A percentile compares a stretch with the other conserved stretches of the same genome.
Evolutionary conservation across 1,284 basidiomycete genomes (phyloP).

Genomic region (Pseudozyma sp.): DNA sequence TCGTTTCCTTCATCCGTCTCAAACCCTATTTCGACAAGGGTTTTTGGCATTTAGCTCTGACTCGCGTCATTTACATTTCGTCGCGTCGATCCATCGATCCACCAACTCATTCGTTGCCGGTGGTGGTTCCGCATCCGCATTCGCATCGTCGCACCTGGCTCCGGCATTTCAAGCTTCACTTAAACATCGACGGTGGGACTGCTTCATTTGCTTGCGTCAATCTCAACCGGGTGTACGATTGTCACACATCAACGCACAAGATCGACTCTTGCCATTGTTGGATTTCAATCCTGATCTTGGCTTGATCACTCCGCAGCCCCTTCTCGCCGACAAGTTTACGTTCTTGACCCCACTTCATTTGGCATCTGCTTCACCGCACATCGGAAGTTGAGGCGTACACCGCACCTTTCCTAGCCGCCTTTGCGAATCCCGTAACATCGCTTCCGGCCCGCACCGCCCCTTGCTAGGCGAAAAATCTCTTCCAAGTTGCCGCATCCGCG

Average conservation of each 20-base stretch:
- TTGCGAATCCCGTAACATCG: background rate
- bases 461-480: too few species aligned
- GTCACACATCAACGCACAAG: too few species aligned
- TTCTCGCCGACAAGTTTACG: background rate
- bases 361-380: background rate
- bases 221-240: background rate
- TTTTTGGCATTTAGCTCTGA: background rate
- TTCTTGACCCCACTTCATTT: background rate
- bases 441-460: too few species aligned
- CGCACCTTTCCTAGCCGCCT: background rate
- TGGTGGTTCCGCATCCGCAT: background rate
- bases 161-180: background rate
- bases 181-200: background rate
- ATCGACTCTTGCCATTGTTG: too few species aligned
- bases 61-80: background rate
- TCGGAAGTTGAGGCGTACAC: background rate
- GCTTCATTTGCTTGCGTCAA: background rate
- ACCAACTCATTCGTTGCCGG: background rate
- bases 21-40: background rate
- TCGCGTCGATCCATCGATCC: background rate
- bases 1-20: background rate
- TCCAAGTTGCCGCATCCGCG: too few species aligned
- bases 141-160: background rate
- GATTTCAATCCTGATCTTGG: background rate
- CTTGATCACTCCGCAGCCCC: background rate